Base-by-base conservation (phyloP, 2,329 filamentous ascomycete species). In the Pyrenochaeta sp. region DNA sequence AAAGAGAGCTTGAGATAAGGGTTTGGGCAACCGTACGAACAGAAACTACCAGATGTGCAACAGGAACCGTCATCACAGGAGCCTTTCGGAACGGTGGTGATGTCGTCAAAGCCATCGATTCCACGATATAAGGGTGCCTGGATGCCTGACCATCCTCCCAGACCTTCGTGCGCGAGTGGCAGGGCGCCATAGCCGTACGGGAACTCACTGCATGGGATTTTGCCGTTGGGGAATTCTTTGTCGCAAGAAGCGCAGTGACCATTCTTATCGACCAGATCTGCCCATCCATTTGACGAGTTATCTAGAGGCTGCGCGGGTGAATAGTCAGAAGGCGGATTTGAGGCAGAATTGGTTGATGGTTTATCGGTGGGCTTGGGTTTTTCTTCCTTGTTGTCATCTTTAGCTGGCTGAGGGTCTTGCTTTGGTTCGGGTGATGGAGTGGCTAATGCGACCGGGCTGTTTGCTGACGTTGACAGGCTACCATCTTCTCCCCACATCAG, bases 1-100 rank as follows among this genome's bases (percentile, higher is more conserved):
- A 92, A 98, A 74, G 98, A 94, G 2, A 89, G 85, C 85, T 97
- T 97, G 76, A 95, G 87, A 78, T 95, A 96, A 40, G 94, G 94
- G 23, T 87, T 79, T n/a, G 91, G 90, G 82, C 95, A 99, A 51
- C 91, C 88, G 71, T 98, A 98, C 1, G 93, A 96, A 83, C 94
- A 97, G 83, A 93, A 92, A 53, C 82, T 78, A 43, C 87, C 88
- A 20, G 64, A 53, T 7, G 58, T 64, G 79, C 91, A 94, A 55
- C 76, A 77, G 14, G 85, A 77, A 14, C 88, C 90, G 15, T 79
- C 73, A 7, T 56, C 50, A 54, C 78, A 79, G 41, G 87, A 76
- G 21, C 83, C 86, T 35, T 87, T 87, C 45, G 85, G 81, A 56
- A 93, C 91, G 55, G 85, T 83, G 73, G 78, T 81, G 70, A 96